These are phyloP conservation scores for Debaryomyces castellii DNA, from an alignment of 805 yeast species.

Conservation along the genomic window DNA sequence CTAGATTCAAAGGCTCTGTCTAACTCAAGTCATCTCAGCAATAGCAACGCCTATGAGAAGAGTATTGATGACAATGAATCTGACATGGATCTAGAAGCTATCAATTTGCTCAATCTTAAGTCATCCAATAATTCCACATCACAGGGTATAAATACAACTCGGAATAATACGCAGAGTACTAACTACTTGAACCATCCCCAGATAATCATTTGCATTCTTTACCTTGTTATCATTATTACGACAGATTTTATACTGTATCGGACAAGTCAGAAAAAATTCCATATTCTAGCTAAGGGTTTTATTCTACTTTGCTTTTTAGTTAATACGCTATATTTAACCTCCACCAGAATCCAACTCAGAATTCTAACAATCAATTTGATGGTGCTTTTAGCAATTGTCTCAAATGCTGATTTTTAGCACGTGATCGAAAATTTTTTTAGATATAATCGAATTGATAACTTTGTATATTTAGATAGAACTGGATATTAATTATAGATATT, in stretches of 20 bases:
- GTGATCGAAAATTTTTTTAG: conserved; percentile 5
- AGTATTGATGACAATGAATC: not conserved
- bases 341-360: not conserved
- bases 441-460: not conserved
- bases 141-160: not conserved
- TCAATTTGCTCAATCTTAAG: not conserved
- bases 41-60: not conserved
- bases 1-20: not conserved
- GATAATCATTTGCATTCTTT: not conserved
- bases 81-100: not conserved
- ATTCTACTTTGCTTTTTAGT: not conserved
- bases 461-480: not conserved
- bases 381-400: not conserved
- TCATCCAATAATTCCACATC: not conserved
- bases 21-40: not conserved
- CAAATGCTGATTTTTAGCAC: not conserved
- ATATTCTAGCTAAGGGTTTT: not conserved
- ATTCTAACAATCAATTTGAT: not conserved
- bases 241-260: not conserved
- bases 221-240: not conserved
- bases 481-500: not conserved
- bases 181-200: not conserved
- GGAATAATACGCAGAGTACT: no score
- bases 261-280: not conserved
- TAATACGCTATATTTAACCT: not conserved